Evolutionary conservation across 164 flowering plant species (phyloP), one percentile per base, ranked within the genome.

Genomic region (Chimonanthus salicifolius): DNA sequence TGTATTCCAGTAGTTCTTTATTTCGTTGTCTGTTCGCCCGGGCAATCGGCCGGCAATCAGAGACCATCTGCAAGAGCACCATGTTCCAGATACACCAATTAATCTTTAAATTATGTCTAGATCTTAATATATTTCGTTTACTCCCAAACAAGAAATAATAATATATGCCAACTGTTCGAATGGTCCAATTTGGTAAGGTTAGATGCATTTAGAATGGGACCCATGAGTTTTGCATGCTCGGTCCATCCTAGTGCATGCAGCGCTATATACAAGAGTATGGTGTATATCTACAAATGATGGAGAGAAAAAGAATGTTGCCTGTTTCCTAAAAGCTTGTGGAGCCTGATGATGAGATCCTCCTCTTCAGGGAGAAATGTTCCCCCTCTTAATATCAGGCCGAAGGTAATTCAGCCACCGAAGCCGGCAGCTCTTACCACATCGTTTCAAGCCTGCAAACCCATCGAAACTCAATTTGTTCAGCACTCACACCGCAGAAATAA

Each of bases 371-470:
- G 82, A 62, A 6, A 82, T 82, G 68, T 82, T 82, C 2, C 84
- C 84, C 49, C 82, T 76, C 73, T 79, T 77, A 60, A 82, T 82
- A 62, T 74, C 80, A 7, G 84, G 84, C 58, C 82, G 74, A 50
- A 82, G 72, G 50, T 82, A 82, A 79, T 82, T 82, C 70, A 82
- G 66, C 82, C 82, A 79, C 0, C 82, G 70, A 3, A 79, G 80
- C 43, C 82, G 62, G n/a, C 84, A 82, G 50, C 84, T 81, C 78
- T 79, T 81, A 43, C 81, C 81, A 16, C 84, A 81, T 62, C 84
- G 70, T 20, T 69, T 81, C 10, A 81, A 62, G 48, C 84, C 81
- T 81, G 79, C 81, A 72, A 51, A 51, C 3, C 33, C 58, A 51
- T 51, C 11, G 58, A 13, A 13, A 51, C 13, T 51, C 33, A 33